Evolutionary conservation across 1,284 basidiomycete species (phyloP).

Genomic region (Apiotrichum domesticum): DNA sequence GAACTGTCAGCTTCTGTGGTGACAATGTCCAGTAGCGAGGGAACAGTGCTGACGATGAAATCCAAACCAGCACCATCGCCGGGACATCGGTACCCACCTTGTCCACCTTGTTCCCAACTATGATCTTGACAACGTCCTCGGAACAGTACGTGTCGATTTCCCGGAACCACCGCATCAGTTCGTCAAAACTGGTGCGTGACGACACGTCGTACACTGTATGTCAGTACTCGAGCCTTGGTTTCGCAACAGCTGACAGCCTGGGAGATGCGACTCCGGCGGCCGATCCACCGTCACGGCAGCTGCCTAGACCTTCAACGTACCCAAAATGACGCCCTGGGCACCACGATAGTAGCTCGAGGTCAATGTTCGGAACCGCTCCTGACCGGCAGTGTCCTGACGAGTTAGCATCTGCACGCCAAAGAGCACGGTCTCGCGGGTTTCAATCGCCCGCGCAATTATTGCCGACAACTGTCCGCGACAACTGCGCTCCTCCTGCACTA

Average conservation of each 20-base stretch:
- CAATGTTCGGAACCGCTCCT: slow-evolving; percentile 94
- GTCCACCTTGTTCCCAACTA: slow-evolving; percentile 92
- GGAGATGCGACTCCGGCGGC: no score
- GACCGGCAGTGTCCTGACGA: slow-evolving; percentile 82
- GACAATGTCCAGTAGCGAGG: no score
- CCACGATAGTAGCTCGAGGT: slow-evolving; percentile 92
- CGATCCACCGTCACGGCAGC: no score
- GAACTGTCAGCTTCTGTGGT: background rate
- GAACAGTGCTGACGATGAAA: no score
- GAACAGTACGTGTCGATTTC: slow-evolving; percentile 93
- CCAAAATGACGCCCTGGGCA: slow-evolving; percentile 65
- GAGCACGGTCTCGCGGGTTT: no score
- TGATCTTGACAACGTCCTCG: slow-evolving; percentile 81
- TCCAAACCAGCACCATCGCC: no score
- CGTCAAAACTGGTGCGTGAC: slow-evolving; percentile 83
- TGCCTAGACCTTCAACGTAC: slow-evolving; percentile 47
- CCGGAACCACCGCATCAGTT: slow-evolving; percentile 83
- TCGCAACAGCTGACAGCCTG: no score
- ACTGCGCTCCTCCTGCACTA: no score
- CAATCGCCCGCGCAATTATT: no score
- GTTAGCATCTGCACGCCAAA: no score
- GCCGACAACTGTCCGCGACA: no score
- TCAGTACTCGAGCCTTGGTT: no score
- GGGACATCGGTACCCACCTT: slow-evolving; percentile 54
- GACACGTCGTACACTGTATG: slow-evolving; percentile 80